Conservation (phyloP, 192 early-diverging fungal genomes). For the Coemansia sp. region DNA sequence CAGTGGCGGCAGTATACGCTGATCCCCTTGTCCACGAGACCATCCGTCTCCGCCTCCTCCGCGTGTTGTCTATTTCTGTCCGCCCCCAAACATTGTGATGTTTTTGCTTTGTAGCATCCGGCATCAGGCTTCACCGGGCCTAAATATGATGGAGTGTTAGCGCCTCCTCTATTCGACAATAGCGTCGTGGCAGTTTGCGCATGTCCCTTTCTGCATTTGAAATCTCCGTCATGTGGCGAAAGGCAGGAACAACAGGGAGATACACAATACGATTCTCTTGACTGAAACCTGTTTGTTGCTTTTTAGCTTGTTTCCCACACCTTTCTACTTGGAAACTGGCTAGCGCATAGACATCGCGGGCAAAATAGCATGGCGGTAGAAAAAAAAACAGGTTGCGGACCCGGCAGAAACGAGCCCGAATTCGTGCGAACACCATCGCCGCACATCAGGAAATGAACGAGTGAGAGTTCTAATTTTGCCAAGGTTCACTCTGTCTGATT, state of each 20-base stretch:
- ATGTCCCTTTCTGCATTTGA: conserved; percentile 3
- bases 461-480: not conserved
- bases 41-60: not conserved
- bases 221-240: conserved; percentile 10
- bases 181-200: not conserved
- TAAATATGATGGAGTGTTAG: not conserved
- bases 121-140: not conserved
- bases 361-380: not conserved
- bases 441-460: not conserved
- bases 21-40: conserved; percentile 8
- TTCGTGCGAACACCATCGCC: not conserved
- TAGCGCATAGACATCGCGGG: not conserved
- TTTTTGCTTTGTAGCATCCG: not conserved
- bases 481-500: not conserved
- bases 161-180: not conserved
- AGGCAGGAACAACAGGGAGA: not conserved
- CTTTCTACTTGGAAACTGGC: not conserved
- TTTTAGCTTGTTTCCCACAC: not conserved
- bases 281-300: not conserved
- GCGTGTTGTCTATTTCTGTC: not conserved
- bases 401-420: not conserved
- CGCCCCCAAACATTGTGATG: not conserved
- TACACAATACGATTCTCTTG: not conserved
- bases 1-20: not conserved
- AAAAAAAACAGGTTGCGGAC: not conserved